Percentiles rank a stretch among this genome's conserved stretches.
Evolutionary conservation across 2,329 filamentous ascomycete genomes (phyloP).

Genomic region (Gnomoniopsis smithogilvyi): DNA sequence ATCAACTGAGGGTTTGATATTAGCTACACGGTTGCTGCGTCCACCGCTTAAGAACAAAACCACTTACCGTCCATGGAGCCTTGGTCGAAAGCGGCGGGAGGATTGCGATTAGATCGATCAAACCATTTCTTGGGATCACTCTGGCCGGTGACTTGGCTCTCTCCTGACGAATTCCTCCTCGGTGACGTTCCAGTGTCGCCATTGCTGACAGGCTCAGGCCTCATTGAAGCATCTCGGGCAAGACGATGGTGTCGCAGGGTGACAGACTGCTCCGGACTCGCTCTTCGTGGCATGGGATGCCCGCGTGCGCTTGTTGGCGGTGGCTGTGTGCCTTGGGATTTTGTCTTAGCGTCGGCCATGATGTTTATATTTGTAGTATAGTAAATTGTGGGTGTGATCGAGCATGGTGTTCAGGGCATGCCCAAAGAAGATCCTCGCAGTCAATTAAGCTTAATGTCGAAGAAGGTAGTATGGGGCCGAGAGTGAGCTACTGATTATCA

Average conservation of each 20-base stretch:
- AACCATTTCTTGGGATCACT: constrained; percentile 56
- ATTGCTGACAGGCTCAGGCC: constrained; percentile 15
- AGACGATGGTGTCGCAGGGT: constrained; percentile 45
- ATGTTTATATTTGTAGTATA: constrained; percentile 6
- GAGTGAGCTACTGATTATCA: not conserved
- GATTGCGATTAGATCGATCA: constrained; percentile 49
- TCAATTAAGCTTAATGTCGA: not conserved
- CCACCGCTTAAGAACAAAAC: no score
- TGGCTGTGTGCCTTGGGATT: constrained; percentile 23
- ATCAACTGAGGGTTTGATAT: constrained; percentile 36
- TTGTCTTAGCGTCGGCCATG: constrained; percentile 29
- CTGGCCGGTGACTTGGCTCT: constrained; percentile 44
- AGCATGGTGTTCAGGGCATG: constrained; percentile 17
- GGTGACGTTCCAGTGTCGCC: constrained; percentile 21
- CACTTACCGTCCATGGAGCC: constrained; percentile 45
- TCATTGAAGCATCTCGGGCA: constrained; percentile 37
- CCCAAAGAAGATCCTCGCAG: not conserved
- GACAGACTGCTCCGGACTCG: constrained; percentile 42
- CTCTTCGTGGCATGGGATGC: constrained; percentile 42
- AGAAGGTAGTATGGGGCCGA: not conserved
- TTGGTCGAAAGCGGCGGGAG: constrained; percentile 38
- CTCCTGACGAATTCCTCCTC: constrained; percentile 43
- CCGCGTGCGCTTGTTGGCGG: constrained; percentile 25
- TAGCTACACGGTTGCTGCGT: not conserved
- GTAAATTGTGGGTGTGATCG: constrained; percentile 6